Evolutionary conservation across 768 basidiomycete species (phyloP).

Genomic region (Russula olivacea): DNA sequence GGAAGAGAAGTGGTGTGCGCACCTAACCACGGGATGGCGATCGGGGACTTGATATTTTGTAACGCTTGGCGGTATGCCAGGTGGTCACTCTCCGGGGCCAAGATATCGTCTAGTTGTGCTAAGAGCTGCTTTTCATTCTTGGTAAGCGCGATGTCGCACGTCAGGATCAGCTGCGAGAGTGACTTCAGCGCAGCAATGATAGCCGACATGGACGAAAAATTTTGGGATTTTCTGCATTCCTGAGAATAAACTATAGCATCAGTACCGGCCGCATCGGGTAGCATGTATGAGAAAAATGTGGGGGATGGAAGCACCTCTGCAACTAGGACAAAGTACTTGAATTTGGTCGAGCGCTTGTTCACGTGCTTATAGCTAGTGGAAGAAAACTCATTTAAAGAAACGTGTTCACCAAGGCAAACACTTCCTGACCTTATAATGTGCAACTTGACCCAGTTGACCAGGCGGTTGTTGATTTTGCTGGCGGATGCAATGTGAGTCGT

Average conservation of each 20-base stretch:
- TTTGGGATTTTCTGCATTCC: constrained; percentile 42
- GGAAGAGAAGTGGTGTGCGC: constrained; percentile 1
- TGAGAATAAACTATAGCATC: constrained; percentile 17
- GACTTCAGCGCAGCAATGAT: constrained; percentile 42
- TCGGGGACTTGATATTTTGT: constrained; percentile 26
- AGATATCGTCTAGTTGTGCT: constrained; percentile 27
- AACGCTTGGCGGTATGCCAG: constrained; percentile 36
- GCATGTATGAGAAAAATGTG: not conserved
- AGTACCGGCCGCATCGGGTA: not conserved
- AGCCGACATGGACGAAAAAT: constrained; percentile 41
- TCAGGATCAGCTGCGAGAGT: constrained; percentile 33
- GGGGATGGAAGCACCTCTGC: constrained; percentile 33
- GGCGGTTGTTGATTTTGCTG: constrained; percentile 36
- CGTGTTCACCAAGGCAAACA: constrained; percentile 31
- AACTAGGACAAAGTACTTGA: constrained; percentile 42
- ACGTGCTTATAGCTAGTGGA: constrained; percentile 37
- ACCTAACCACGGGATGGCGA: constrained; percentile 40
- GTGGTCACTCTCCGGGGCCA: constrained; percentile 35
- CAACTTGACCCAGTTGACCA: constrained; percentile 29
- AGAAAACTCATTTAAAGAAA: not conserved
- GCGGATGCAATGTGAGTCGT: constrained; percentile 35
- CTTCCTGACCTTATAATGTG: constrained; percentile 13
- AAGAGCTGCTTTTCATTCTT: constrained; percentile 29
- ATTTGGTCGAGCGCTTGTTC: constrained; percentile 35
- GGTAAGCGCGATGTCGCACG: constrained; percentile 20